These are phyloP conservation scores for Oryza meridionalis DNA, from an alignment of 176 grass and related monocot species.

Conservation along the genomic window DNA sequence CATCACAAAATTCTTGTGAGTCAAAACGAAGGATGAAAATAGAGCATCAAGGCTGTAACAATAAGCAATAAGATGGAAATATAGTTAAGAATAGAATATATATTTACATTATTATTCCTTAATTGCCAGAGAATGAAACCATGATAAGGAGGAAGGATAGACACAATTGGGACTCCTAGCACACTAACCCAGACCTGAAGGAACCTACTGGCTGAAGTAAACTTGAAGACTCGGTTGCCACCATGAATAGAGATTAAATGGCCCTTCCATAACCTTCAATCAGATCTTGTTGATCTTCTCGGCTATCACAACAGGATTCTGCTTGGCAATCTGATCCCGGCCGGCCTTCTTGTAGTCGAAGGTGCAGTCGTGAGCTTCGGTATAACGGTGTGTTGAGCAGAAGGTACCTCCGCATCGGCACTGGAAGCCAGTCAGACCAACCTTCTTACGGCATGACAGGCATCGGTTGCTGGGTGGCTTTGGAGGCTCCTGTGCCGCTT, in stretches of 20 bases:
- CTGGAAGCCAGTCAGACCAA: slow-evolving; percentile 64
- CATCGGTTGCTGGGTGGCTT: slow-evolving; percentile 69
- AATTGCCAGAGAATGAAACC: slow-evolving; percentile 65
- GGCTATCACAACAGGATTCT: slow-evolving; percentile 71
- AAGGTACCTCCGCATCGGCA: slow-evolving; percentile 79
- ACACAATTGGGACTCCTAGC: slow-evolving; percentile 44
- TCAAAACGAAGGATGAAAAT: neutral
- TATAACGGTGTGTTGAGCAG: slow-evolving; percentile 65
- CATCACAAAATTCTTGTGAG: neutral
- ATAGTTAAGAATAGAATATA: slow-evolving; percentile 55
- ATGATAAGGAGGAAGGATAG: slow-evolving; percentile 43
- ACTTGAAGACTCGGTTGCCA: slow-evolving; percentile 17
- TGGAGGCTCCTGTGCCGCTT: slow-evolving; percentile 47
- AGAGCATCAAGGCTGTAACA: neutral
- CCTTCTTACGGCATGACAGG: slow-evolving; percentile 68
- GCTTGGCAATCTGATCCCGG: slow-evolving; percentile 66
- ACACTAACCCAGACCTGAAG: slow-evolving; percentile 44
- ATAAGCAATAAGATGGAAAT: slow-evolving; percentile 35
- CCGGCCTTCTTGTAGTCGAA: slow-evolving; percentile 83
- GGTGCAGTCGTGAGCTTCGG: slow-evolving; percentile 64
- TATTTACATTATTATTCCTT: slow-evolving; percentile 85
- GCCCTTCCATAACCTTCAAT: neutral
- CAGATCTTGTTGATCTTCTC: slow-evolving; percentile 86
- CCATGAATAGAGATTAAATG: slow-evolving; percentile 17
- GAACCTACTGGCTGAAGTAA: slow-evolving; percentile 42